Base-by-base conservation (phyloP, 257 asterid genomes). In the Scutellaria minor region DNA sequence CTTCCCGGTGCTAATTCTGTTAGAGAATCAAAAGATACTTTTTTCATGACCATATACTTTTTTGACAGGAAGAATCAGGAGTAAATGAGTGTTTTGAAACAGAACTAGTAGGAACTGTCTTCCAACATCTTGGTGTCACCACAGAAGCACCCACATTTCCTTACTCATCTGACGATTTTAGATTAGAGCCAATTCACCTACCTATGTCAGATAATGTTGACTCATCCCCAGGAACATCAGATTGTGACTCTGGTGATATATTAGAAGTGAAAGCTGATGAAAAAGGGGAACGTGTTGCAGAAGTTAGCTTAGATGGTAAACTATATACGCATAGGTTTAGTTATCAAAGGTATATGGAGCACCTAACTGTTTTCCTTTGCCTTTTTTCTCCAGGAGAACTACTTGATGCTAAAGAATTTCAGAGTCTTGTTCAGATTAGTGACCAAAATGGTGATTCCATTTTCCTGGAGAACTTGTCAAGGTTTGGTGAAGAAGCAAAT, bases 31-130 rank as follows among this genome's bases (percentile, higher is more conserved):
- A 20, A 13, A 11, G 69, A 72, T 37, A 13, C 9, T 27, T 9
- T 9, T 13, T 56, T 31, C 20, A 13, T 54, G 58, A 57, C 41
- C 70, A 8, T 35, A 13, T 62, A 37, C 40, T 61, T 59, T 68
- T 12, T 75, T 35, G 8, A 61, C 85, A 90, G 96, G 93, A 75
- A 74, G 84, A 76, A 62, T 82, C 59, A 44, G 87, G 74, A 77
- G 79, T 73, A 68, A 64, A 66, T 5, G 82, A 69, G 14, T 72
- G 83, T 71, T 73, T 84, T 68, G 75, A 61, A 6, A 78, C 81
- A 39, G 72, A 81, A 51, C 50, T 83, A 52, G 18, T 44, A 54
- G 83, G 78, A 79, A 81, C 80, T 51, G 77, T 58, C 37, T 82
- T 80, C 75, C 80, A 75, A 69, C 84, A 80, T 66, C 70, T 69